phyloP scores from a whole-genome alignment of 2,329 filamentous ascomycete species.

The Didymella glomerata region DNA sequence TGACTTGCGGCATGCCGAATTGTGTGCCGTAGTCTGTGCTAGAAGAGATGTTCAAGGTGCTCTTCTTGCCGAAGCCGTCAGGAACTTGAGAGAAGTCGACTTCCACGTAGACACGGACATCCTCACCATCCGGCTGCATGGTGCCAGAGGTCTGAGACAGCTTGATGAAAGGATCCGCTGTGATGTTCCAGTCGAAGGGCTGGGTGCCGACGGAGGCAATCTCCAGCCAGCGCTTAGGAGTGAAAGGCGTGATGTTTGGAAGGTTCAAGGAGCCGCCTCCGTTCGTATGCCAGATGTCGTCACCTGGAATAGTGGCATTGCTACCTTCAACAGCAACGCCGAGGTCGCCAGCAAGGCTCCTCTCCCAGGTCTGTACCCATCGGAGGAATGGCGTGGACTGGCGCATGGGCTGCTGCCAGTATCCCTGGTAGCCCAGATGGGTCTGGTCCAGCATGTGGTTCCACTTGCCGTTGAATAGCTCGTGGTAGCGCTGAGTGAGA shows the following conservation, averaged over 20 bases:
- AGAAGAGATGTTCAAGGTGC: conserved; percentile 46
- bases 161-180: conserved; percentile 49
- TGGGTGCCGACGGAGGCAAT: conserved; percentile 48
- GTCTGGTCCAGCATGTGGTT: conserved; percentile 54
- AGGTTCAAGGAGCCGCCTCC: conserved; percentile 52
- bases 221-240: conserved; percentile 49
- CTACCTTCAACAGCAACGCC: conserved; percentile 70
- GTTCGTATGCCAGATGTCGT: conserved; percentile 67
- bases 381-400: conserved; percentile 70
- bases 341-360: conserved; percentile 68
- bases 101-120: conserved; percentile 50
- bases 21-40: conserved; percentile 52
- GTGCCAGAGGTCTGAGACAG: conserved; percentile 45
- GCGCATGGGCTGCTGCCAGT: conserved; percentile 75
- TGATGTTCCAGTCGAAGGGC: conserved; percentile 48
- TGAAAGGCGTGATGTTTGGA: conserved; percentile 45
- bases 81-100: conserved; percentile 47
- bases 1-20: conserved; percentile 39
- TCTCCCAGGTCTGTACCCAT: conserved; percentile 66
- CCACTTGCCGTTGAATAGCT: conserved; percentile 51
- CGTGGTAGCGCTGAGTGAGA: conserved; percentile 48
- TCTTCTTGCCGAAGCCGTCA: conserved; percentile 36
- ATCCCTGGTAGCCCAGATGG: conserved; percentile 52
- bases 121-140: conserved; percentile 40
- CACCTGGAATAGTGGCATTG: conserved; percentile 73